phyloP scores from a whole-genome alignment of 768 basidiomycete genomes.

The Lyophyllum decastes region DNA sequence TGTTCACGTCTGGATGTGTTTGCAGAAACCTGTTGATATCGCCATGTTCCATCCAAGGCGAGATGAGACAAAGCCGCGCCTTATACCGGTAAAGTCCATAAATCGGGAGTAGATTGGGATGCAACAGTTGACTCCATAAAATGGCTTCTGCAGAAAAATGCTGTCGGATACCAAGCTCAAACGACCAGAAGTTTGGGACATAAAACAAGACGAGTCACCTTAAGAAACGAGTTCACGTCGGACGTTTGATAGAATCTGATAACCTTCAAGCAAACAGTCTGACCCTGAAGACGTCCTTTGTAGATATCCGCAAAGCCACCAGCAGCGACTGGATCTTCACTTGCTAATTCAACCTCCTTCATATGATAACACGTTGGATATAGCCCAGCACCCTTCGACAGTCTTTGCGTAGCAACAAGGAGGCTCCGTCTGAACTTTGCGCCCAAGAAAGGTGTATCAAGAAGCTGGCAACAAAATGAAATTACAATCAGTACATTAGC shows the following conservation, averaged over 20 bases:
- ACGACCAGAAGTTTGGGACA: background rate
- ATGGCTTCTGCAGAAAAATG: conserved; percentile 8
- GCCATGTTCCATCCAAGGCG: conserved; percentile 39
- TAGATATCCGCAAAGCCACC: conserved; percentile 13
- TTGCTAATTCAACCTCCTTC: conserved; percentile 1
- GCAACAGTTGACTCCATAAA: conserved; percentile 12
- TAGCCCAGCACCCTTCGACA: conserved; percentile 1
- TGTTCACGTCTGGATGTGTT: conserved; percentile 6
- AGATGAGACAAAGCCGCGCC: conserved; percentile 31
- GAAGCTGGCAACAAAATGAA: background rate
- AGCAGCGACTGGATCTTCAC: conserved; percentile 1
- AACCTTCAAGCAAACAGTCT: conserved; percentile 17
- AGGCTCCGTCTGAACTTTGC: conserved; percentile 8
- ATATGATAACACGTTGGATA: conserved; percentile 15
- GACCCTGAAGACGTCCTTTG: conserved; percentile 4
- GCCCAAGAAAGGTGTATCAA: conserved; percentile 7
- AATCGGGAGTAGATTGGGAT: conserved; percentile 31
- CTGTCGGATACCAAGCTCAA: background rate
- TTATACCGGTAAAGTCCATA: conserved; percentile 27
- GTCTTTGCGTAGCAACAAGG: conserved; percentile 12
- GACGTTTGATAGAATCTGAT: conserved; percentile 14
- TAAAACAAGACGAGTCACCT: background rate
- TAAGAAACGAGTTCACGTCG: background rate
- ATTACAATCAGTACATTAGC: too few species aligned
- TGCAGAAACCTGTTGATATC: conserved; percentile 25